A percentile compares a stretch with the other conserved stretches of the same genome.
Evolutionary conservation across 2,329 filamentous ascomycete species (phyloP).

Genomic region (Pestalotiopsis sp.): DNA sequence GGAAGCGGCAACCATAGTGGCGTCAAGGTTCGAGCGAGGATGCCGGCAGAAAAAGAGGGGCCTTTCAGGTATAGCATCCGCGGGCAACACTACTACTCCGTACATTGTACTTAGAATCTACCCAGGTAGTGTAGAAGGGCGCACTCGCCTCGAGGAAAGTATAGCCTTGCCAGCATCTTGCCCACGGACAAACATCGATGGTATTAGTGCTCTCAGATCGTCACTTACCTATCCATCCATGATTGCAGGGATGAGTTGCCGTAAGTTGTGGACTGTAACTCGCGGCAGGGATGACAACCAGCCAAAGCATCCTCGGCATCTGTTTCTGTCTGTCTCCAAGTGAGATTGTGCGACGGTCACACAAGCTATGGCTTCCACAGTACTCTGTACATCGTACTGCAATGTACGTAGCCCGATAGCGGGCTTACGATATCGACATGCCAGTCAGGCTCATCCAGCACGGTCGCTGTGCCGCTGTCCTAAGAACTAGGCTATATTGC

Average conservation of each 20-base stretch:
- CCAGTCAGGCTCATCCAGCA: neutral
- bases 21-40: neutral
- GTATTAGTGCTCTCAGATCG: neutral
- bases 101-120: neutral
- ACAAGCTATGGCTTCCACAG: neutral
- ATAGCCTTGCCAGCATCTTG: neutral
- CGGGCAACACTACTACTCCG: neutral
- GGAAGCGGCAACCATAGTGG: constrained; percentile 1
- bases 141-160: neutral
- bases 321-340: neutral
- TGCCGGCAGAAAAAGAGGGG: neutral
- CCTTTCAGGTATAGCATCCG: neutral
- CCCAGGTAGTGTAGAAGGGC: neutral
- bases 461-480: neutral
- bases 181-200: neutral
- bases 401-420: neutral
- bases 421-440: neutral
- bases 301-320: constrained; percentile 4
- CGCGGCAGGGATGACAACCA: neutral
- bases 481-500: neutral
- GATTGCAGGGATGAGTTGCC: neutral
- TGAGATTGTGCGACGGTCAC: constrained; percentile 3
- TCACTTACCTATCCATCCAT: neutral
- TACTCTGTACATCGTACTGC: neutral
- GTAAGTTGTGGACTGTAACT: neutral